Conservation (phyloP, 371 early-diverging fungal genomes). For the Mortierella sp. region DNA sequence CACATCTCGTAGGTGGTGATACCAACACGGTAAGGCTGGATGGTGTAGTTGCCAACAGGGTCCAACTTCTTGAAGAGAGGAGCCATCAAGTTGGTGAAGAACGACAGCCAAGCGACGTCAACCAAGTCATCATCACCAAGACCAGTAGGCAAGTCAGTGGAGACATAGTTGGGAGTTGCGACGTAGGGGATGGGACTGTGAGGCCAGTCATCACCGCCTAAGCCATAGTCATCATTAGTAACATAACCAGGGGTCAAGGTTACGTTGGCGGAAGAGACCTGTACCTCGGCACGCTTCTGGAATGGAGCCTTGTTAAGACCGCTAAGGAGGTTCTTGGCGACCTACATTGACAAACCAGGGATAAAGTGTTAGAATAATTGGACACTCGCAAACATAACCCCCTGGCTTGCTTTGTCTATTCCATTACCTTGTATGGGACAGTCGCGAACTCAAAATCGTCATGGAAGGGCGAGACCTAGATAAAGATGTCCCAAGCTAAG, state of each 20-base stretch:
- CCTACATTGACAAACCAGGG: background rate
- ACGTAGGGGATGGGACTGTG: conserved; percentile 60
- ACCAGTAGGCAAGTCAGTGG: conserved; percentile 38
- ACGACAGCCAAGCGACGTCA: conserved; percentile 57
- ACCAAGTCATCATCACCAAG: conserved; percentile 34
- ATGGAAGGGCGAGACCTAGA: conserved; percentile 62
- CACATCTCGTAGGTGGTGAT: conserved; percentile 56
- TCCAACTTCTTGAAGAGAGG: conserved; percentile 49
- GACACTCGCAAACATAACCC: too few relatives aligned
- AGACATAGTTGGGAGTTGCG: conserved; percentile 60
- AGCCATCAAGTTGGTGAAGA: conserved; percentile 42
- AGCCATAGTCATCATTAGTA: conserved; percentile 64
- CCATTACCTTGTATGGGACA: conserved; percentile 46
- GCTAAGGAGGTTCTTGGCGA: conserved; percentile 67
- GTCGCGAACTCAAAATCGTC: conserved; percentile 59
- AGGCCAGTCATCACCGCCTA: conserved; percentile 61
- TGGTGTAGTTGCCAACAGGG: conserved; percentile 36
- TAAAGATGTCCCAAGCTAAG: conserved; percentile 53
- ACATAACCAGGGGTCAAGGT: conserved; percentile 74
- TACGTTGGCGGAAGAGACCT: conserved; percentile 46
- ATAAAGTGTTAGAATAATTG: too few relatives aligned
- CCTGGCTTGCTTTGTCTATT: too few relatives aligned
- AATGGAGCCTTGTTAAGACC: conserved; percentile 65
- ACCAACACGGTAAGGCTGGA: conserved; percentile 32
- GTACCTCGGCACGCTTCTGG: conserved; percentile 52